A percentile compares a stretch with the other conserved stretches of the same genome.
phyloP scores from a whole-genome alignment of 305 asterid genomes.

The Fraxinus greggii region DNA sequence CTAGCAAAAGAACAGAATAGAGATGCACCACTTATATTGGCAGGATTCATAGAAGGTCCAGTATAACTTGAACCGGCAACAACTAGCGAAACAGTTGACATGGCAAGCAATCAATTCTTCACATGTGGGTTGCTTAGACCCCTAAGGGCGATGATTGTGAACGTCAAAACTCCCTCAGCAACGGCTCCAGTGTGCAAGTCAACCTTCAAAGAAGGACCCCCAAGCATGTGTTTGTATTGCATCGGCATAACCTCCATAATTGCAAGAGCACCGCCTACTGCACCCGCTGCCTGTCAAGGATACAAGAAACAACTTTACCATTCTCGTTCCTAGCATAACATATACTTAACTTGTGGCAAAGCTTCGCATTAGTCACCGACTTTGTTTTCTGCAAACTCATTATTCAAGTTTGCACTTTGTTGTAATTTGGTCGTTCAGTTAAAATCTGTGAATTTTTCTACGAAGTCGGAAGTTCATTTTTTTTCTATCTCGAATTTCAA shows the following conservation, averaged over 20 bases:
- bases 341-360: neutral
- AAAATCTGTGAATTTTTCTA: neutral
- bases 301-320: neutral
- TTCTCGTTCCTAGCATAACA: neutral
- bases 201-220: conserved; percentile 77
- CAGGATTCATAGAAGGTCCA: conserved; percentile 98
- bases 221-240: conserved; percentile 69
- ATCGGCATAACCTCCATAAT: conserved; percentile 69
- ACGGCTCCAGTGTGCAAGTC: conserved; percentile 84
- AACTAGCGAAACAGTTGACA: conserved; percentile 58
- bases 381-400: neutral
- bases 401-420: neutral
- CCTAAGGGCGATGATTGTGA: conserved; percentile 50
- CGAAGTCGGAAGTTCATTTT: neutral
- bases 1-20: neutral
- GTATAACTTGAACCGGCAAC: conserved; percentile 73
- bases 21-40: conserved; percentile 55
- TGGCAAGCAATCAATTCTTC: conserved; percentile 65
- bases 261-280: conserved; percentile 70
- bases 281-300: conserved; percentile 75
- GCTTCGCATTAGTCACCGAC: neutral
- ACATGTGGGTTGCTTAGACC: conserved; percentile 60
- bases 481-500: neutral
- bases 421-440: neutral
- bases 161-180: conserved; percentile 86